Base-by-base conservation (phyloP, 1,284 basidiomycete genomes). In the Trichosporon sp. region DNA sequence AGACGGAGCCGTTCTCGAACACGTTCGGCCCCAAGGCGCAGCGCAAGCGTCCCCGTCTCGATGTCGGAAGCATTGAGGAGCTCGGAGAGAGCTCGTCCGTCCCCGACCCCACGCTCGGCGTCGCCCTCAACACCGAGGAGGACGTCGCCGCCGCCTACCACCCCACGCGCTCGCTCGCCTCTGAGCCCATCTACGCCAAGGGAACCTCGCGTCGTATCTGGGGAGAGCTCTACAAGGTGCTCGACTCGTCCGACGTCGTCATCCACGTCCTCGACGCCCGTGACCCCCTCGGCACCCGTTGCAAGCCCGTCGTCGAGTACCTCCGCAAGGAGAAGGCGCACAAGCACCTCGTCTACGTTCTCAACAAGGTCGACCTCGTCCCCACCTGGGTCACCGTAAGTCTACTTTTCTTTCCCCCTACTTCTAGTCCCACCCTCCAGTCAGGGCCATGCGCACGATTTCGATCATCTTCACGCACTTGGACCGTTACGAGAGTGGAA, bases 341-440 rank as follows among this genome's bases (percentile, higher is more conserved):
- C 86, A 99, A 99, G 85, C 96, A 98, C 82, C 90, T 99, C 72
- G 93, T 99, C 16, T 91, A 97, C 73, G 89, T 99, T 65, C 90
- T 99, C 77, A 99, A 99, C 88, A 99, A 99, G 87, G 97, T 97
- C 81, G 96, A 98, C 85, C 86, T 99, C 66, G 96, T 99, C 8
- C 97, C 96, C 4, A 98, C 94, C 76, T 99, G 97, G 97, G 96
- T 98, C 61, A 98, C 96, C 37, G 96, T 97, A 85, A 86, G 93
- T 89, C 51, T 26, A 21, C 8, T 37, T 63, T 21, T 35, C 16
- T 35, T 4, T 6, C 16, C 63, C 26, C 46, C 56, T 5, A 1
- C 37, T 5, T 51, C 65, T 32, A 48, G 40, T 43, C 26, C 67
- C 86, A 86, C 85, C 84, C 85, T 86, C 85, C 83, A 85, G 86